Evolutionary conservation across 371 early-diverging fungal genomes (phyloP).

Genomic region (Nosema muscidifuracis): DNA sequence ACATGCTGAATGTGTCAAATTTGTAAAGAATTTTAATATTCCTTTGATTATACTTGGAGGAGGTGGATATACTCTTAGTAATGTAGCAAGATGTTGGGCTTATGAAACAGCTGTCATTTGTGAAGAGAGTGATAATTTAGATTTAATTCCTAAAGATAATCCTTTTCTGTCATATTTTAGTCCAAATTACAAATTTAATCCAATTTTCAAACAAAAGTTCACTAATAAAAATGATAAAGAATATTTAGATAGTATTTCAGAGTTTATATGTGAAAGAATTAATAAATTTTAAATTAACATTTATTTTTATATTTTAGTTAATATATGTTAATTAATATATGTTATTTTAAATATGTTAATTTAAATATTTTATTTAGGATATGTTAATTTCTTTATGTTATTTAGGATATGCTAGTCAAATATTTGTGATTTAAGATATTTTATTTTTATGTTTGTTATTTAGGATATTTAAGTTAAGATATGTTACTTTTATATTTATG

Average conservation of each 20-base stretch:
- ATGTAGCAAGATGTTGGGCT: slow-evolving; percentile 84
- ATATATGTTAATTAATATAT: too few species aligned
- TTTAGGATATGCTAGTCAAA: too few species aligned
- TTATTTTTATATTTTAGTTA: too few species aligned
- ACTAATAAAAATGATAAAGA: slow-evolving; percentile 47
- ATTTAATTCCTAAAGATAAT: slow-evolving; percentile 52
- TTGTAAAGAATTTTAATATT: slow-evolving; percentile 71
- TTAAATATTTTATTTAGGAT: too few species aligned
- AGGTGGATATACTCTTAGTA: slow-evolving; percentile 83
- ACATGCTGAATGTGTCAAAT: slow-evolving; percentile 77
- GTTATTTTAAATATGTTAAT: too few species aligned
- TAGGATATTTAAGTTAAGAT: too few species aligned
- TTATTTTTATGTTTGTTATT: too few species aligned
- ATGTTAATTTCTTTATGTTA: too few species aligned
- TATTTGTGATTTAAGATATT: too few species aligned
- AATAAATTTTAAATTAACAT: slow-evolving; percentile 36
- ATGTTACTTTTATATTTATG: too few species aligned
- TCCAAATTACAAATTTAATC: slow-evolving; percentile 44
- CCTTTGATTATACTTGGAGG: slow-evolving; percentile 80
- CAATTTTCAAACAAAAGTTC: slow-evolving; percentile 22
- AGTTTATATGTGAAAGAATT: slow-evolving; percentile 48
- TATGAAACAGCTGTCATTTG: slow-evolving; percentile 87
- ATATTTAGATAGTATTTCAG: slow-evolving; percentile 51
- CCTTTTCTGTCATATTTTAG: slow-evolving; percentile 61
- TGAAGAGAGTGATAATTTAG: slow-evolving; percentile 68